These are phyloP conservation scores for Oldenlandia corymbosa DNA, from an alignment of 257 asterid genomes.

Conservation along the genomic window DNA sequence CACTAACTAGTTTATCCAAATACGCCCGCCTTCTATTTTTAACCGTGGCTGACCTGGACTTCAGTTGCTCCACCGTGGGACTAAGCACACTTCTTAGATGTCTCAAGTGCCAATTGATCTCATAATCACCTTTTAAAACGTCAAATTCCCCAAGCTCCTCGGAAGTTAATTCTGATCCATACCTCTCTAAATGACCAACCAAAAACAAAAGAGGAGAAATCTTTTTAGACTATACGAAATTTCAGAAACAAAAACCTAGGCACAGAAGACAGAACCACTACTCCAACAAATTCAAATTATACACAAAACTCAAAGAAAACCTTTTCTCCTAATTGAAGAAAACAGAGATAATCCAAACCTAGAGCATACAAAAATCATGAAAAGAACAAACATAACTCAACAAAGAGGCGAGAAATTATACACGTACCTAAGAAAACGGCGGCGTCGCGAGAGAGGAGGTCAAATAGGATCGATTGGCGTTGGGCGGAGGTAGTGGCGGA, in stretches of 20 bases:
- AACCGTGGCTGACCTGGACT: constrained; percentile 55
- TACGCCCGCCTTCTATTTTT: constrained; percentile 87
- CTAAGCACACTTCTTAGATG: constrained; percentile 54
- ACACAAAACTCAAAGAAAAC: neutral
- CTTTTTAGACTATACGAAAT: no score
- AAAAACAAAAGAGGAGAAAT: no score
- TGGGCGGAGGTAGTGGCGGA: constrained; percentile 51
- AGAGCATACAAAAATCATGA: neutral
- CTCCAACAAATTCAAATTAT: no score
- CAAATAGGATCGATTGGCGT: constrained; percentile 68
- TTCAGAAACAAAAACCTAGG: neutral
- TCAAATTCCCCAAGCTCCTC: constrained; percentile 73
- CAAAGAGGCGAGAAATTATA: neutral
- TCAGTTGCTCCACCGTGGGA: constrained; percentile 66
- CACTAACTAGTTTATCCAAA: constrained; percentile 59
- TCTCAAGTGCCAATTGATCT: constrained; percentile 82
- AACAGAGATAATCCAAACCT: neutral
- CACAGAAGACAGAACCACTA: neutral
- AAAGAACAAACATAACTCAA: neutral
- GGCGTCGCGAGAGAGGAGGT: constrained; percentile 73
- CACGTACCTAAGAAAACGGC: constrained; percentile 75
- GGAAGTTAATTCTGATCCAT: constrained; percentile 56
- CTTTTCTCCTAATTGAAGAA: no score
- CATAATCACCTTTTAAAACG: constrained; percentile 66
- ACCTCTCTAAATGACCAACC: constrained; percentile 54